These are phyloP conservation scores for Trichoderma sp. DNA, from an alignment of 2,329 filamentous ascomycete genomes.

Conservation along the genomic window DNA sequence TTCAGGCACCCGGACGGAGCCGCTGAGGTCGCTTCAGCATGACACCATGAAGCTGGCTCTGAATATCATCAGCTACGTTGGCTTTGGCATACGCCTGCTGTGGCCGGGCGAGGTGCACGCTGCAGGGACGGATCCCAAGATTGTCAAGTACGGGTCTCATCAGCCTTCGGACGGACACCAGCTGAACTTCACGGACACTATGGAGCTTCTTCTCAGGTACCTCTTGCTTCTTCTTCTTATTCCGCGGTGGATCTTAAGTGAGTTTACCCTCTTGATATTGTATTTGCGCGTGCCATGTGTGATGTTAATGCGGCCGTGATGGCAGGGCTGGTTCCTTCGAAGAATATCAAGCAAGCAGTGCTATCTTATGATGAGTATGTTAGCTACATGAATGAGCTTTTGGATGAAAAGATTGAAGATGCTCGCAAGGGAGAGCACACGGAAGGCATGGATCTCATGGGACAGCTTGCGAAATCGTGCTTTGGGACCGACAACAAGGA, in stretches of 20 bases:
- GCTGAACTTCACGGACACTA: constrained; percentile 63
- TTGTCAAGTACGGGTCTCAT: constrained; percentile 48
- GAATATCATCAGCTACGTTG: constrained; percentile 62
- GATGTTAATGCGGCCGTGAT: neutral
- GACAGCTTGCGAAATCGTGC: constrained; percentile 46
- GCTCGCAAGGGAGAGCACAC: constrained; percentile 36
- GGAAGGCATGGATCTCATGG: constrained; percentile 53
- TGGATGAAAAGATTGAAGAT: constrained; percentile 55
- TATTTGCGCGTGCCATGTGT: neutral
- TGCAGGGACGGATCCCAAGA: constrained; percentile 40
- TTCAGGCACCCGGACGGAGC: constrained; percentile 29
- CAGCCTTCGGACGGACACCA: constrained; percentile 51
- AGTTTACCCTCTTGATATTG: constrained; percentile 23
- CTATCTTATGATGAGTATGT: constrained; percentile 60
- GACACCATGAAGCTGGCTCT: constrained; percentile 63
- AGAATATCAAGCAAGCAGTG: constrained; percentile 49
- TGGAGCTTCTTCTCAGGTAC: constrained; percentile 59
- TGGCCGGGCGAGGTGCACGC: constrained; percentile 61
- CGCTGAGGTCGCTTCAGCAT: constrained; percentile 54
- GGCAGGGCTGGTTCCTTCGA: constrained; percentile 46
- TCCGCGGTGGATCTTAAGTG: constrained; percentile 55
- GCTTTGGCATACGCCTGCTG: constrained; percentile 61
- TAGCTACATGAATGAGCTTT: constrained; percentile 67
- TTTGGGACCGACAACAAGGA: constrained; percentile 29
- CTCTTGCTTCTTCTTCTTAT: constrained; percentile 60